Percentiles rank a stretch among this genome's conserved stretches.
phyloP scores from a whole-genome alignment of 768 basidiomycete species.

The Russula vinacea region DNA sequence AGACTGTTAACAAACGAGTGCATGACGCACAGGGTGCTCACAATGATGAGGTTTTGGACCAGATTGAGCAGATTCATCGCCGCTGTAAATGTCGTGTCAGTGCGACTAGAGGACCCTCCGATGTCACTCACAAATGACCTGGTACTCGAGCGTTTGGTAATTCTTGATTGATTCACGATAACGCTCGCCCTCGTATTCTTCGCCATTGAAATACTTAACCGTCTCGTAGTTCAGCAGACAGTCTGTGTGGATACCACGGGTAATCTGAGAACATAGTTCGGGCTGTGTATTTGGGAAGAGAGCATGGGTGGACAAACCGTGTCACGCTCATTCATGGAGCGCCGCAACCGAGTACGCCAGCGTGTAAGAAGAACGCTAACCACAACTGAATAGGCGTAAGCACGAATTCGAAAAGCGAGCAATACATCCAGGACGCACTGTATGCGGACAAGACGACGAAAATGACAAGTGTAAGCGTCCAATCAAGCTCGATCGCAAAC shows the following conservation, averaged over 20 bases:
- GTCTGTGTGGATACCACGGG: slow-evolving; percentile 81
- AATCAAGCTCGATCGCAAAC: slow-evolving; percentile 62
- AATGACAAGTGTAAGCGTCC: slow-evolving; percentile 63
- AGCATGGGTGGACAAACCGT: slow-evolving; percentile 44
- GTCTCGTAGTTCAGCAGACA: slow-evolving; percentile 79
- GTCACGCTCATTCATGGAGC: slow-evolving; percentile 80
- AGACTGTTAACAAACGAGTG: background rate
- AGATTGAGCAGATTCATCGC: slow-evolving; percentile 74
- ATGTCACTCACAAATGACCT: slow-evolving; percentile 58
- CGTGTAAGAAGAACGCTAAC: slow-evolving; percentile 57
- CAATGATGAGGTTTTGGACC: slow-evolving; percentile 78
- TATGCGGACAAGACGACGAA: slow-evolving; percentile 73
- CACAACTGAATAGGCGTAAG: slow-evolving; percentile 39
- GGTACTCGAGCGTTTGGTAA: slow-evolving; percentile 72
- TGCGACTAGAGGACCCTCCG: background rate
- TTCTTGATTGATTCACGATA: slow-evolving; percentile 67
- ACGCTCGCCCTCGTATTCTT: slow-evolving; percentile 70
- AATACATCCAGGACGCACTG: slow-evolving; percentile 41
- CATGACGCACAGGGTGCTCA: slow-evolving; percentile 36
- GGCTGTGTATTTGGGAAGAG: slow-evolving; percentile 8
- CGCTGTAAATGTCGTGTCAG: slow-evolving; percentile 38
- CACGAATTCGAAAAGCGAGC: background rate
- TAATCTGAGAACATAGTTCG: slow-evolving; percentile 44
- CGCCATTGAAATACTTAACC: slow-evolving; percentile 87
- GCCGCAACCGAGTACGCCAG: slow-evolving; percentile 70